phyloP scores from a whole-genome alignment of 2,329 filamentous ascomycete species.

The Dryadomyces quercus-mongolicae region DNA sequence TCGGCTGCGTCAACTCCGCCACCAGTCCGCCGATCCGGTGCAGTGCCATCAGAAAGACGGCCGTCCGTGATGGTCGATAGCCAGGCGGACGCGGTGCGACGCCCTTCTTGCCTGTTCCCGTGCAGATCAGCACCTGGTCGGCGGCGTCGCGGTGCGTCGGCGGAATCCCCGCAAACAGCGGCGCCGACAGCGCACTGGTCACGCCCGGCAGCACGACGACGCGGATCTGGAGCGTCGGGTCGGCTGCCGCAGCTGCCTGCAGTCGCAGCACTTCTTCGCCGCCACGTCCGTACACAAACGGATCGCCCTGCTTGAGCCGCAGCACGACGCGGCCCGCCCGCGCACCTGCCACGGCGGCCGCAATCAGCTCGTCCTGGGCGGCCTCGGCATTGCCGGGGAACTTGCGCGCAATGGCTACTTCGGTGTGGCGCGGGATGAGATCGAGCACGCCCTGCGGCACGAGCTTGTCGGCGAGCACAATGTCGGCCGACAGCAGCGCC shows the following conservation, averaged over 20 bases:
- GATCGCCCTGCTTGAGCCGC: slow-evolving; percentile 89
- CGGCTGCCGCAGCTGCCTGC: slow-evolving; percentile 53
- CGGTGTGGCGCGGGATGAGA: slow-evolving; percentile 78
- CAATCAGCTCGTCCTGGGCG: slow-evolving; percentile 80
- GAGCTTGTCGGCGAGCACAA: slow-evolving; percentile 79
- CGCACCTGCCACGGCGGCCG: slow-evolving; percentile 59
- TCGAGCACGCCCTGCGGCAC: slow-evolving; percentile 77
- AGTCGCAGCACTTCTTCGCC: slow-evolving; percentile 90
- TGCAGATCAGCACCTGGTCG: slow-evolving; percentile 93
- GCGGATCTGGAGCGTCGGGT: slow-evolving; percentile 19
- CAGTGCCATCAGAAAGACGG: slow-evolving; percentile 90
- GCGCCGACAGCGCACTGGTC: slow-evolving; percentile 76
- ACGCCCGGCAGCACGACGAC: slow-evolving; percentile 75
- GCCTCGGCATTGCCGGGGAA: slow-evolving; percentile 94
- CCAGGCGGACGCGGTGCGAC: slow-evolving; percentile 69
- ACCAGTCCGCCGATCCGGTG: slow-evolving; percentile 71
- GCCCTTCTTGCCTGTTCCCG: slow-evolving; percentile 86
- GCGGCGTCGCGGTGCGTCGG: slow-evolving; percentile 80
- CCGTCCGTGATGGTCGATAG: slow-evolving; percentile 64
- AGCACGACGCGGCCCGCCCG: slow-evolving; percentile 64
- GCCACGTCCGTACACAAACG: slow-evolving; percentile 89
- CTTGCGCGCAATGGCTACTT: slow-evolving; percentile 86
- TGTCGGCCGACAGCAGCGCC: slow-evolving; percentile 60
- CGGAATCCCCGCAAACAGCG: slow-evolving; percentile 79
- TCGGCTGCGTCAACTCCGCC: slow-evolving; percentile 48